Base-by-base conservation (phyloP, 805 yeast species). In the Monosporozyma servazzii region DNA sequence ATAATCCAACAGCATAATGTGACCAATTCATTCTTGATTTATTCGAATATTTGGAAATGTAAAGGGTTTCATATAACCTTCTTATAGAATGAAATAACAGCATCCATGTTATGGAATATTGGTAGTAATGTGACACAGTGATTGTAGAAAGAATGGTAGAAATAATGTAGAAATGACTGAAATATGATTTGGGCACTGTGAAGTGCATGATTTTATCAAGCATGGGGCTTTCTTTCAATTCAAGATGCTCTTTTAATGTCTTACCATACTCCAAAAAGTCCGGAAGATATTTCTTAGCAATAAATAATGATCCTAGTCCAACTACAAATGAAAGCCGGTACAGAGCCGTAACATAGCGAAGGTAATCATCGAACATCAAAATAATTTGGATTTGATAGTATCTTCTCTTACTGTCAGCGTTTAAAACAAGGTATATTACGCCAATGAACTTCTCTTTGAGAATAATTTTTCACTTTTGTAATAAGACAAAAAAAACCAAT, bases 1-100 rank as follows among this genome's bases (percentile, higher is more conserved):
- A 70, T 3, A 83, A 33, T 0, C 93, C 95, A 3, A 77, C 83
- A 1, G 80, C 48, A 58, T 84, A 86, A 65, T 86, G 93, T 1
- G 79, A 70, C 37, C 84, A 58, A 59, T 84, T 82, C 71, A 86
- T 85, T 53, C 73, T 73, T 2, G 88, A 73, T 1, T 60, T 59
- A 1, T 63, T 44, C 3, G 76, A 70, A 61, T 75, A 80, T 37
- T 71, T 76, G 39, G 77, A 71, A 20, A 85, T 71, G 48, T 57
- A 70, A 2, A 70, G 52, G 43, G 85, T 78, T 62, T 86, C 93
- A 46, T 70, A 69, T 2, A 73, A 53, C 53, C 93, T 68, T 59
- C 89, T 68, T 2, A 68, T 17, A 1, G 82, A 77, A 58, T 86
- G 93, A 2, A 77, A 52, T n/a, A 71, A 45, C 17, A 70, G 47